Percentiles rank a stretch among this genome's conserved stretches.
Conservation (phyloP, 371 early-diverging fungal species). For the Apophysomyces trapeziformis region DNA sequence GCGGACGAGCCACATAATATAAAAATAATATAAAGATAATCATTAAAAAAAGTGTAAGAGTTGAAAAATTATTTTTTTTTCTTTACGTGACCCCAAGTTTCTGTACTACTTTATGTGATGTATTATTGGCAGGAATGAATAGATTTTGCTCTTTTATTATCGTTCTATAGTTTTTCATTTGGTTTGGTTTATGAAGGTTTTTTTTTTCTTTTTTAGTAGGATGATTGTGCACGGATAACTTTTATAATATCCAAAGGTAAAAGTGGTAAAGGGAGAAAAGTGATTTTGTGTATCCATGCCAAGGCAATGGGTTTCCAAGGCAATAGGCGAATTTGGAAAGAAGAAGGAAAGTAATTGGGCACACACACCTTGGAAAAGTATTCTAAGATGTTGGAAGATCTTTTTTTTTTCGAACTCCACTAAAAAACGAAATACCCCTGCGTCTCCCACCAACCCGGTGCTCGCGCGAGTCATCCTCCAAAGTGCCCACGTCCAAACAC, state of each 20-base stretch:
- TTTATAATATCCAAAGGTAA: not conserved
- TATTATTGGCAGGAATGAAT: not conserved
- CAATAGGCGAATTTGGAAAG: conserved; percentile 2
- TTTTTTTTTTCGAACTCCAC: conserved; percentile 9
- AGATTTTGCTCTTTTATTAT: too few relatives aligned
- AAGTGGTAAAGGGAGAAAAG: not conserved
- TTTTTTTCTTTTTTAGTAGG: too few relatives aligned
- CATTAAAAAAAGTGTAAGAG: not conserved
- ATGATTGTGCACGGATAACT: not conserved
- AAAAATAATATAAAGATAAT: not conserved
- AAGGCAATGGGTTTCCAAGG: not conserved
- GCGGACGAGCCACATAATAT: conserved; percentile 10
- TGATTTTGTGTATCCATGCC: conserved; percentile 4
- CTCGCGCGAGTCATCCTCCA: conserved; percentile 2
- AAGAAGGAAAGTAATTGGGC: conserved; percentile 5
- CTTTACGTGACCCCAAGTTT: too few relatives aligned
- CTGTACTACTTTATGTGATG: not conserved
- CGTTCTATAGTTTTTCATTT: too few relatives aligned
- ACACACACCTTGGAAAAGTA: not conserved
- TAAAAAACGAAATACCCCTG: not conserved
- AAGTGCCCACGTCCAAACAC: conserved; percentile 7
- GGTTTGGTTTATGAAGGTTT: too few relatives aligned
- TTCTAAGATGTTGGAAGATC: conserved; percentile 11
- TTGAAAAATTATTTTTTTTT: not conserved
- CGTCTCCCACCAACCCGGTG: conserved; percentile 10